Percentiles rank a stretch among this genome's conserved stretches.
phyloP scores from a whole-genome alignment of 768 basidiomycete genomes.

The Brasilioporus rufonigricans region DNA sequence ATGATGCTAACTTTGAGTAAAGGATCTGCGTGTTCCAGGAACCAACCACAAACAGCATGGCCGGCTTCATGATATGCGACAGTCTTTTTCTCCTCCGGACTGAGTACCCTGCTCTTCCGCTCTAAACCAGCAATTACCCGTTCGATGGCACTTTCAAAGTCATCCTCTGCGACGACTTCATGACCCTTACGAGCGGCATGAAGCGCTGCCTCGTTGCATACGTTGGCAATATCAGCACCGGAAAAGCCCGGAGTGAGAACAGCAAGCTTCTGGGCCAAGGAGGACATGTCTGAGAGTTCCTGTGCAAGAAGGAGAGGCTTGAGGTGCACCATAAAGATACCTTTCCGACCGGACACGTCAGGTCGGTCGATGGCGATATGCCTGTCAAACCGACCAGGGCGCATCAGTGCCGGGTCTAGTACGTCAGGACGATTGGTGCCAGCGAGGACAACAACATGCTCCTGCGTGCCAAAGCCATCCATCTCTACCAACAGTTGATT shows the following conservation, averaged over 20 bases:
- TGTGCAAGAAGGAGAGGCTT: slow-evolving; percentile 71
- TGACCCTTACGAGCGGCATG: slow-evolving; percentile 86
- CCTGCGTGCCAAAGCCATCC: slow-evolving; percentile 98
- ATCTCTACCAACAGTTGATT: slow-evolving; percentile 98
- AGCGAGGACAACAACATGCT: slow-evolving; percentile 94
- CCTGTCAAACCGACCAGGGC: slow-evolving; percentile 96
- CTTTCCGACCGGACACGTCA: slow-evolving; percentile 89
- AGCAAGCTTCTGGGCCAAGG: slow-evolving; percentile 87
- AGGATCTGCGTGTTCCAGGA: slow-evolving; percentile 95
- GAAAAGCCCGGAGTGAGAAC: slow-evolving; percentile 98
- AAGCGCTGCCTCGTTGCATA: slow-evolving; percentile 96
- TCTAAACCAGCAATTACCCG: slow-evolving; percentile 96
- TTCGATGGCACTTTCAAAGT: slow-evolving; percentile 98
- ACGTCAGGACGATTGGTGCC: slow-evolving; percentile 98
- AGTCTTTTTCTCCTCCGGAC: slow-evolving; percentile 95
- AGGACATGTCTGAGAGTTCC: slow-evolving; percentile 45
- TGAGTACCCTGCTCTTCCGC: slow-evolving; percentile 91
- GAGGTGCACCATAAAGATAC: slow-evolving; percentile 93
- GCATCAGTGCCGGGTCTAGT: slow-evolving; percentile 91
- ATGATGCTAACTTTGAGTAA: slow-evolving; percentile 98
- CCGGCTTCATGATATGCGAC: slow-evolving; percentile 99
- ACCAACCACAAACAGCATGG: slow-evolving; percentile 98
- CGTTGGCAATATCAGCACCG: slow-evolving; percentile 98
- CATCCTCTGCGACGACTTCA: slow-evolving; percentile 73
- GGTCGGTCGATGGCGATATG: slow-evolving; percentile 95